Evolutionary conservation across 306 rosid species (phyloP).

Genomic region (Dryas drummondii): DNA sequence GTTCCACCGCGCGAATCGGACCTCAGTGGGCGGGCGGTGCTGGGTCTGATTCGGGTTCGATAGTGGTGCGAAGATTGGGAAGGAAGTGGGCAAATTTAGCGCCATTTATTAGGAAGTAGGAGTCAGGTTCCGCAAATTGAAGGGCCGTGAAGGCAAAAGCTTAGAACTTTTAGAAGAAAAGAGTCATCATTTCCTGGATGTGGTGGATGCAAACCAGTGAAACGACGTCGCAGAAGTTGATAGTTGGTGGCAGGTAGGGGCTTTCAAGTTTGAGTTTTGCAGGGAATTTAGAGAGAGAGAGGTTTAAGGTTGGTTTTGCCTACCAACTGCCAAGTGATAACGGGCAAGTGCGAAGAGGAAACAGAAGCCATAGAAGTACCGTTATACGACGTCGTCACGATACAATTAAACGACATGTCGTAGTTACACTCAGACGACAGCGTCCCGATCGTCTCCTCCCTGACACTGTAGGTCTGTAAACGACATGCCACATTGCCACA

Average conservation of each 20-base stretch:
- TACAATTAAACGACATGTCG: too few relatives aligned
- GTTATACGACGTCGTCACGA: not conserved
- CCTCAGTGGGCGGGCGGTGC: slow-evolving; percentile 35
- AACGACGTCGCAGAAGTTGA: slow-evolving; percentile 6
- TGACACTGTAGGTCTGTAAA: too few relatives aligned
- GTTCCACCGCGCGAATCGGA: slow-evolving; percentile 63
- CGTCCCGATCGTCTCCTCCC: too few relatives aligned
- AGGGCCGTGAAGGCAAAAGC: not conserved
- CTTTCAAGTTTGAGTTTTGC: not conserved
- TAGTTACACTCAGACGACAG: too few relatives aligned
- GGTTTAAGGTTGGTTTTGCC: not conserved
- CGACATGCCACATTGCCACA: too few relatives aligned
- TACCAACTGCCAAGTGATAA: not conserved
- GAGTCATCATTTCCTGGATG: not conserved
- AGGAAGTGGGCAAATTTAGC: slow-evolving; percentile 49
- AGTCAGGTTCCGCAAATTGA: not conserved
- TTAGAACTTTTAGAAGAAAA: not conserved
- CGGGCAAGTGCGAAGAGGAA: too few relatives aligned
- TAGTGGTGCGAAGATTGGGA: slow-evolving; percentile 50
- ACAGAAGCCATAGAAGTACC: not conserved
- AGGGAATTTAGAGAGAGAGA: not conserved
- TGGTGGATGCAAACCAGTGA: not conserved
- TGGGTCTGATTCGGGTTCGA: slow-evolving; percentile 31
- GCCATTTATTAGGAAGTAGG: slow-evolving; percentile 42
- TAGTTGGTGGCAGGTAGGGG: not conserved